Evolutionary conservation across 1,139 yeast genomes (phyloP), one percentile per base, ranked within the genome.

Genomic region (Yamadazyma spencermartinsiae): DNA sequence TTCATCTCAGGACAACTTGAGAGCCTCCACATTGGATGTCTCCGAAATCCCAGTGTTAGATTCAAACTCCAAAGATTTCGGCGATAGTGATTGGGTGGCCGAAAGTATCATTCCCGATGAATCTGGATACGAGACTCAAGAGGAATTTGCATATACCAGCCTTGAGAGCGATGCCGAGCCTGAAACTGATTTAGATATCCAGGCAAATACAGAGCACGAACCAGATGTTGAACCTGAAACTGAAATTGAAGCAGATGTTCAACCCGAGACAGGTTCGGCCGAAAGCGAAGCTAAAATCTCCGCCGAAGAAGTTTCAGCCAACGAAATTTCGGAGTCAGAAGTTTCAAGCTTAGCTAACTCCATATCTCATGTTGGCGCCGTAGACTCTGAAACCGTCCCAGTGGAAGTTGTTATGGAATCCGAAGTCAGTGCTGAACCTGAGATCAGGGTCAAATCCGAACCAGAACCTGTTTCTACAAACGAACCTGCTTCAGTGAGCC

Each of bases 191-290:
- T n/a, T n/a, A n/a, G n/a, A n/a, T n/a, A n/a, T n/a, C n/a, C n/a
- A n/a, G n/a, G n/a, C n/a, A n/a, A n/a, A n/a, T n/a, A 20, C 10
- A 20, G 10, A 20, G 10, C 9, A 7, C 31, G 42, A 39, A 21
- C 14, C 25, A 4, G 43, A 18, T 16, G 8, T 26, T 30, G 37
- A 32, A 24, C 9, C 29, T 20, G 26, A 23, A 23, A 12, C 36
- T 4, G 42, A 39, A 12, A 24, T 37, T 14, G 36, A 32, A 7
- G n/a, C 34, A 4, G 41, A 29, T 20, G 3, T 37, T 24, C 19
- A 13, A 12, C 4, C 23, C 13, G 30, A 28, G 13, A 10, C 27
- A 10, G 23, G 15, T 17, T 25, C 26, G 12, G 15, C 28, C 14
- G 20, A 18, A 4, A 16, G 33, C 32, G 19, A 14, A 15, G 24